A percentile compares a stretch with the other conserved stretches of the same genome.
Conservation (phyloP, 345 rosid genomes). For the Trapa bicornis region DNA sequence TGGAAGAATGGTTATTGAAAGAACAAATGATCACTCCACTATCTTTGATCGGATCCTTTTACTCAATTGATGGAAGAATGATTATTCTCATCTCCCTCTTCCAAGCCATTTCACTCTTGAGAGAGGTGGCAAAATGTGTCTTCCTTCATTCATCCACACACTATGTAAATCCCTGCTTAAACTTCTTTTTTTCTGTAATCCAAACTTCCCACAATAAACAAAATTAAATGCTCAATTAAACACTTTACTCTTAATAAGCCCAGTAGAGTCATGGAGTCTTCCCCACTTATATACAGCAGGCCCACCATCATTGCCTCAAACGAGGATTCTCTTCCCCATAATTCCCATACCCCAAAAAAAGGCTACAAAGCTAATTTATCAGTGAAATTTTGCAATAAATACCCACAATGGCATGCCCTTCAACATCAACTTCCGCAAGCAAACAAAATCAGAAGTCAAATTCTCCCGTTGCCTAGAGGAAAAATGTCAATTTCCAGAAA, state of each 20-base stretch:
- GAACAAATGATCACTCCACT: too few relatives aligned
- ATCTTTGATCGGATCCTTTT: too few relatives aligned
- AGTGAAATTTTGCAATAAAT: background rate
- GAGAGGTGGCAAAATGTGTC: too few relatives aligned
- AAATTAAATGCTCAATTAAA: background rate
- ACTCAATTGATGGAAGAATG: too few relatives aligned
- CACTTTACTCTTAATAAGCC: background rate
- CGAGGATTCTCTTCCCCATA: background rate
- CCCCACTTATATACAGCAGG: background rate
- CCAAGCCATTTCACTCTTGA: too few relatives aligned
- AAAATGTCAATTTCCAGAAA: background rate
- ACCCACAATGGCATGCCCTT: background rate
- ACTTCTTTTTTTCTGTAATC: background rate
- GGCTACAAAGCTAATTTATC: background rate
- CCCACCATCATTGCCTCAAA: background rate
- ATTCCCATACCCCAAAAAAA: background rate
- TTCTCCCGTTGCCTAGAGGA: slow-evolving; percentile 79
- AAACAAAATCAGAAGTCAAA: slow-evolving; percentile 65
- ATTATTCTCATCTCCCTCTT: too few relatives aligned
- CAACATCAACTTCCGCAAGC: background rate
- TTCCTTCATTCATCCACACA: too few relatives aligned
- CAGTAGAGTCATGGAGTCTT: background rate
- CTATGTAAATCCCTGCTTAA: too few relatives aligned
- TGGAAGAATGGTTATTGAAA: too few relatives aligned
- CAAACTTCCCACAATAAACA: background rate